Conservation (phyloP, 441 rosid species). For the Raphanus hybrid region DNA sequence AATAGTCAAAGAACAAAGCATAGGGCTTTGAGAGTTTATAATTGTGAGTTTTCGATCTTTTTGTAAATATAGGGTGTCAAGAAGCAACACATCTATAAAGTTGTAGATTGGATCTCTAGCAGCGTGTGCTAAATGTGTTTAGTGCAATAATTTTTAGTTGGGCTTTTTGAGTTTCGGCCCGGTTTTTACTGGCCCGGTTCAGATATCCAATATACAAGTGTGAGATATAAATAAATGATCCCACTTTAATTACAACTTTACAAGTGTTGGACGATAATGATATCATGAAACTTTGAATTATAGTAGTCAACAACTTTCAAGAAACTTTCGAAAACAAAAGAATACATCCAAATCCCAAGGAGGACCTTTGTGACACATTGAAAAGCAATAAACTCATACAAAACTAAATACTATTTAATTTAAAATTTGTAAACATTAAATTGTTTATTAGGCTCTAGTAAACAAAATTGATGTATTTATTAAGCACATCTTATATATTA, state of each 20-base stretch:
- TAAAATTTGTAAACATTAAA: not conserved
- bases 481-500: too few species aligned
- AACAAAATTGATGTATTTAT: not conserved
- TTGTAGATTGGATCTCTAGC: too few species aligned
- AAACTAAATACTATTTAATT: not conserved
- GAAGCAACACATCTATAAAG: too few species aligned
- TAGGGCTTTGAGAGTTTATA: not conserved
- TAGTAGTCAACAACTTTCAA: not conserved
- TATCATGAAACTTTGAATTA: not conserved
- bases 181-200: too few species aligned
- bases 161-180: too few species aligned
- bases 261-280: not conserved
- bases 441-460: not conserved
- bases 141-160: too few species aligned
- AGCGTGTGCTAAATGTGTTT: too few species aligned
- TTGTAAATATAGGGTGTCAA: slow-evolving; percentile 9
- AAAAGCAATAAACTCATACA: not conserved
- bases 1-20: not conserved
- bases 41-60: not conserved
- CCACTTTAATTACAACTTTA: not conserved
- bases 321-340: not conserved
- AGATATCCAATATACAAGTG: too few species aligned
- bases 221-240: not conserved
- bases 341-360: not conserved
- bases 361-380: not conserved